Evolutionary conservation across 1,284 basidiomycete species (phyloP), one percentile per base, ranked within the genome.

Genomic region (Apiotrichum brassicae): DNA sequence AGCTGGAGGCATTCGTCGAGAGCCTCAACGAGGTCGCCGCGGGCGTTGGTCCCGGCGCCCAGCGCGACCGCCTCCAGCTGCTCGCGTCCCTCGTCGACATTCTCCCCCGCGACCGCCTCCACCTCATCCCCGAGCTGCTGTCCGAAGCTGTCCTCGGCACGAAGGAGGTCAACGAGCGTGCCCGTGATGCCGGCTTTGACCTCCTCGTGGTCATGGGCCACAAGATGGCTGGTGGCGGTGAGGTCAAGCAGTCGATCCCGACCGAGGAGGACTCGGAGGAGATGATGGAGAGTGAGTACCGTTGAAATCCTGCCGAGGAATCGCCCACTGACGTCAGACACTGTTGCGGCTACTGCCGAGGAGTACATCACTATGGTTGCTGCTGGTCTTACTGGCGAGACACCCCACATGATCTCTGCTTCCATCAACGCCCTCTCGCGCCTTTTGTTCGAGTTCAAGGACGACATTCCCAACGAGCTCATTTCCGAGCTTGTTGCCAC

Each of bases 351-450:
- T 1, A 90, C 71, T 58, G 79, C 94, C 39, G 84, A 92, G 62
- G 95, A 98, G 71, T 98, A 88, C 68, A 78, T 98, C 74, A 97
- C 88, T 11, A 98, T 99, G 93, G 79, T 98, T 22, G 90, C 89
- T 34, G 94, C 92, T 60, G 94, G 95, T 58, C 75, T 98, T 32
- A 93, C 91, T 13, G 93, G 91, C 22, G 84, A 86, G 25, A 90
- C 84, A 4, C 91, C 95, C 0, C 95, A 98, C 71, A 98, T 97
- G 92, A 95, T 98, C 70, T 93, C 90, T 63, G 95, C 95, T 2
- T 90, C 89, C 4, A 84, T 98, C 56, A 97, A 93, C 2, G 89
- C 92, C 0, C 82, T 99, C 39, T 91, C 93, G 2, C 81, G 95
- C 23, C 78, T 98, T 8, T 78, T 97, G 6, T 99, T 97, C 73